Percentiles rank a stretch among this genome's conserved stretches.
phyloP scores from a whole-genome alignment of 2,329 filamentous ascomycete species.

The Magnaporthiopsis incrustans region DNA sequence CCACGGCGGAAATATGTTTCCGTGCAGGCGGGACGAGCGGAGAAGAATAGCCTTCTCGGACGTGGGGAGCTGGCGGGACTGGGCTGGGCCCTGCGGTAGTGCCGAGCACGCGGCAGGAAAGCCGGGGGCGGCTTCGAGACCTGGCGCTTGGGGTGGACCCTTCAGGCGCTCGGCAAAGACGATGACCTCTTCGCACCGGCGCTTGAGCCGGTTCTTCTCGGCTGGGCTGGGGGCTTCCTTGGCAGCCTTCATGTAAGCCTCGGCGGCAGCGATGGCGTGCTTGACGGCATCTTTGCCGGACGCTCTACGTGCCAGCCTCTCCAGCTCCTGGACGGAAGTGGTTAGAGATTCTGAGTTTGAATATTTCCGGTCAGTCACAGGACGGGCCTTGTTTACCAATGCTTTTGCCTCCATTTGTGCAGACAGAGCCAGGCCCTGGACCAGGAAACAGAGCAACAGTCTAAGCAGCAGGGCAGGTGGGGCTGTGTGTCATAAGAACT shows the following conservation, averaged over 20 bases:
- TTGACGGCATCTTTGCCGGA: constrained; percentile 51
- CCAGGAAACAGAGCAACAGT: neutral
- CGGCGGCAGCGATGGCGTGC: constrained; percentile 68
- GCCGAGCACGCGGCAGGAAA: constrained; percentile 9
- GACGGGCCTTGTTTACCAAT: neutral
- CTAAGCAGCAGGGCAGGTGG: neutral
- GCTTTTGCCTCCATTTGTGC: neutral
- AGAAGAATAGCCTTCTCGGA: constrained; percentile 70
- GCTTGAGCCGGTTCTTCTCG: constrained; percentile 59
- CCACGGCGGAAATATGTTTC: constrained; percentile 82
- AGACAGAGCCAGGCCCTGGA: neutral
- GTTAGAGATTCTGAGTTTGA: neutral
- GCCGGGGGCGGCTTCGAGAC: neutral
- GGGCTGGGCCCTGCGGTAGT: constrained; percentile 22
- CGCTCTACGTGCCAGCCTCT: constrained; percentile 11
- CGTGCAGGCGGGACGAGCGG: constrained; percentile 72
- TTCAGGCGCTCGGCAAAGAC: constrained; percentile 72
- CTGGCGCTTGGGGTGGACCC: constrained; percentile 7
- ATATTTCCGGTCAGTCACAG: neutral
- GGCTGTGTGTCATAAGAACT: neutral
- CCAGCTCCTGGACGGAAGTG: constrained; percentile 8
- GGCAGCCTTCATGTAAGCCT: constrained; percentile 73
- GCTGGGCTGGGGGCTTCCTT: constrained; percentile 48
- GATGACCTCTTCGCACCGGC: constrained; percentile 63
- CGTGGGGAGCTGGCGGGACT: constrained; percentile 54